Percentiles rank a stretch among this genome's conserved stretches.
Conservation (phyloP, 345 rosid genomes). For the Barbarea vulgaris region DNA sequence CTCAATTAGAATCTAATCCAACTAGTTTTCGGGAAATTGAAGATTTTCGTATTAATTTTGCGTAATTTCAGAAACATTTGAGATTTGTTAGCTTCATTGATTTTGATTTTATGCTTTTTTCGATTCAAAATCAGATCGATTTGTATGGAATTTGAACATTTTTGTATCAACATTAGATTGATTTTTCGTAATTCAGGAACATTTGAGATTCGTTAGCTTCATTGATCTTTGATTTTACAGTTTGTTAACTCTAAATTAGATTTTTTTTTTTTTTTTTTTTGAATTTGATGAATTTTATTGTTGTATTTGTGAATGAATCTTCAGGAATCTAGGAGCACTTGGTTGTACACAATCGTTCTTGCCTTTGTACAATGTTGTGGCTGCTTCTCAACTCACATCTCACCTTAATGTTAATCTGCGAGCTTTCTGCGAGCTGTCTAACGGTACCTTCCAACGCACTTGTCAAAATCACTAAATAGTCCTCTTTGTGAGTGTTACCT, state of each 20-base stretch:
- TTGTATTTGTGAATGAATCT: not conserved
- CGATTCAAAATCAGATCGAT: no score
- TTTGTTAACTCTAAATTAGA: not conserved
- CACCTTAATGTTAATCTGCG: slow-evolving; percentile 69
- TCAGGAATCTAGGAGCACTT: slow-evolving; percentile 78
- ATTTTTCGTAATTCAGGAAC: not conserved
- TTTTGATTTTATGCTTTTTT: no score
- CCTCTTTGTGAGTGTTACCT: slow-evolving; percentile 82
- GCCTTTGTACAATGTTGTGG: slow-evolving; percentile 58
- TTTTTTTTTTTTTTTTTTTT: not conserved
- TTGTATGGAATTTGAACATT: not conserved
- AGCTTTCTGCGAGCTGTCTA: slow-evolving; percentile 91
- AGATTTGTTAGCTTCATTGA: no score
- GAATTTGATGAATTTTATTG: not conserved
- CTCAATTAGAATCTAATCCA: not conserved
- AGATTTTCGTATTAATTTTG: not conserved
- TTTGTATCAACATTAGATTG: not conserved
- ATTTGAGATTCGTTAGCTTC: not conserved
- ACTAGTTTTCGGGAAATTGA: not conserved
- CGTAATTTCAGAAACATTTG: not conserved
- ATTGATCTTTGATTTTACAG: not conserved
- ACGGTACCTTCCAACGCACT: slow-evolving; percentile 96
- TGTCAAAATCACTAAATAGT: slow-evolving; percentile 97
- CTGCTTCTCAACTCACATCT: slow-evolving; percentile 61
- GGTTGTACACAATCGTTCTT: slow-evolving; percentile 80